These are phyloP conservation scores for Alternaria longipes DNA, from an alignment of 2,329 filamentous ascomycete species.

Conservation along the genomic window DNA sequence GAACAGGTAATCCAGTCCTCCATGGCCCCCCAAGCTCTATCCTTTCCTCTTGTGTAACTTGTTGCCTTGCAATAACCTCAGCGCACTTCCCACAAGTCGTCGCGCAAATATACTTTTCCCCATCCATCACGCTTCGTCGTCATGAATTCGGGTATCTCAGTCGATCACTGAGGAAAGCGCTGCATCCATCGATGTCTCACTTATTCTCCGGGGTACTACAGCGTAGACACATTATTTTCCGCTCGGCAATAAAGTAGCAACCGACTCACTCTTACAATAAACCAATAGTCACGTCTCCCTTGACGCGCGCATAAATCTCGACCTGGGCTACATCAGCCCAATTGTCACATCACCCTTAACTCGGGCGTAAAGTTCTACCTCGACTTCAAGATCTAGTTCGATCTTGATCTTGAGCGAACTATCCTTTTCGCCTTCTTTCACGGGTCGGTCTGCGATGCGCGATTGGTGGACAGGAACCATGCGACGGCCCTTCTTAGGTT, in stretches of 20 bases:
- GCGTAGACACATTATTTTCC: not conserved
- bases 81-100: rapidly evolving
- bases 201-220: not conserved
- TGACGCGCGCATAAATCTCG: conserved; percentile 52
- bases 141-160: not conserved
- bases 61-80: not conserved
- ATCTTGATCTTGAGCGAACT: conserved; percentile 55
- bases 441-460: conserved; percentile 51
- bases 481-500: conserved; percentile 14
- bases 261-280: conserved; percentile 48
- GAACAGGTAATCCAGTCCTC: too few species aligned
- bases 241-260: not conserved
- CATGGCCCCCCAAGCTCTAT: too few species aligned
- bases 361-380: conserved; percentile 45
- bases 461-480: conserved; percentile 49
- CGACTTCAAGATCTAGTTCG: conserved; percentile 51
- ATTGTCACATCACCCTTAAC: conserved; percentile 47
- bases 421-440: conserved; percentile 47
- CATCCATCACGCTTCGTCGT: not conserved
- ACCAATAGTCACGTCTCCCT: conserved; percentile 51
- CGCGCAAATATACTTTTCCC: not conserved
- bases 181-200: rapidly evolving
- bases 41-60: rapidly evolving
- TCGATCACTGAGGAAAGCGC: not conserved
- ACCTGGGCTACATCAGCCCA: conserved; percentile 48